Percentiles rank a stretch among this genome's conserved stretches.
phyloP scores from a whole-genome alignment of 352 stramenopile species.

The Chrysophaeum taylorii region DNA sequence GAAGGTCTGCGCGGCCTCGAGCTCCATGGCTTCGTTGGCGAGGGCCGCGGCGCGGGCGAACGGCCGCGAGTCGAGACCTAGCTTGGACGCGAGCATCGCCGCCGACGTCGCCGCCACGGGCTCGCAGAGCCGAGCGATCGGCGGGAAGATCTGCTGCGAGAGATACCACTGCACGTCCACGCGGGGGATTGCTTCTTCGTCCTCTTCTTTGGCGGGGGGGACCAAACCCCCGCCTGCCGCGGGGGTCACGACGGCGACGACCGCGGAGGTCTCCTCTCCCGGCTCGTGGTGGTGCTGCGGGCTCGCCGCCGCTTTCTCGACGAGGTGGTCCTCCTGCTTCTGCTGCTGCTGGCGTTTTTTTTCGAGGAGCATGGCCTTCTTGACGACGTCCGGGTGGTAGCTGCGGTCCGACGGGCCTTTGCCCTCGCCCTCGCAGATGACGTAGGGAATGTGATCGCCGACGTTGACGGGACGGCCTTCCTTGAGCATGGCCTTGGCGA shows the following conservation, averaged over 20 bases:
- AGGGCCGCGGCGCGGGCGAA: conserved; percentile 56
- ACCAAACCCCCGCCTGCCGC: no score
- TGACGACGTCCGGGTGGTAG: conserved; percentile 58
- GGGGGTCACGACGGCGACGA: conserved; percentile 26
- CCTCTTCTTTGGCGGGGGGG: neutral
- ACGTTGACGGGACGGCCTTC: conserved; percentile 89
- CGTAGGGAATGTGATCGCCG: conserved; percentile 96
- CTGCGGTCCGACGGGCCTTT: conserved; percentile 42
- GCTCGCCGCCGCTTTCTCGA: no score
- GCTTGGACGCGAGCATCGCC: conserved; percentile 80
- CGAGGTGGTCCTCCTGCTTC: no score
- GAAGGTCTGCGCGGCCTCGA: conserved; percentile 53
- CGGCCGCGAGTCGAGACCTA: conserved; percentile 88
- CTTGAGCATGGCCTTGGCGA: conserved; percentile 86
- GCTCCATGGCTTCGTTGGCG: conserved; percentile 33
- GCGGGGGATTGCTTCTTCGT: conserved; percentile 24
- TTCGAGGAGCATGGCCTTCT: conserved; percentile 15
- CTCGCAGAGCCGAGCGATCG: conserved; percentile 91
- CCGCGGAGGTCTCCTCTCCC: conserved; percentile 44
- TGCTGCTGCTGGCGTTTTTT: conserved; percentile 29
- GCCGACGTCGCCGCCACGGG: conserved; percentile 94
- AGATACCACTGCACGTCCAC: conserved; percentile 95
- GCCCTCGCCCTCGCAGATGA: conserved; percentile 74
- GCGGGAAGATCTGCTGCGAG: conserved; percentile 86
- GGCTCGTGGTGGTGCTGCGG: conserved; percentile 24